A percentile compares a stretch with the other conserved stretches of the same genome.
Conservation (phyloP, 441 rosid species). For the Adansonia rubrostipa region DNA sequence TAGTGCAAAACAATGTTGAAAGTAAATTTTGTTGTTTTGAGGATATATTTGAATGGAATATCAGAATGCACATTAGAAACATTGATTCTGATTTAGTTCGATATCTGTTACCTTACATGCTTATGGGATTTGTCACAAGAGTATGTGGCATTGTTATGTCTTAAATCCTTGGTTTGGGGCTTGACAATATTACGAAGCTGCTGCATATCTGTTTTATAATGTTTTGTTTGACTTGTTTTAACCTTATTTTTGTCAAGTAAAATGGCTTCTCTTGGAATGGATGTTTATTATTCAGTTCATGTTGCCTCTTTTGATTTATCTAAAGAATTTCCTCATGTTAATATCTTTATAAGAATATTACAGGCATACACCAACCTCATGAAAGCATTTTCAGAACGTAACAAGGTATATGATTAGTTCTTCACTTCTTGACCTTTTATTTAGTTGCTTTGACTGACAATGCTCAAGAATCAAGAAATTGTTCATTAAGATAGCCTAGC, state of each 20-base stretch:
- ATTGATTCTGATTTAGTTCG: not conserved
- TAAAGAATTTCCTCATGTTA: constrained; percentile 6
- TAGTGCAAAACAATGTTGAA: not conserved
- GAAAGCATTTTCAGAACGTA: constrained; percentile 86
- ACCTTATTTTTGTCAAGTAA: not conserved
- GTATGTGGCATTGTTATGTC: not conserved
- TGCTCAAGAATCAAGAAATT: not conserved
- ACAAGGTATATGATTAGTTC: constrained; percentile 61
- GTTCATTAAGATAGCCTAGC: not conserved
- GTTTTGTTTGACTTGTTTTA: not conserved
- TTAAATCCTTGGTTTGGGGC: not conserved
- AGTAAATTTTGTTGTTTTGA: not conserved
- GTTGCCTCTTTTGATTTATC: not conserved
- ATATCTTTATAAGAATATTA: constrained; percentile 22
- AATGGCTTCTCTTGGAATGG: not conserved
- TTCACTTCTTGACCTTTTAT: not conserved
- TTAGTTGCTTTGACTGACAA: constrained; percentile 27
- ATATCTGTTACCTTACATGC: not conserved
- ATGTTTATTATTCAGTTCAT: not conserved
- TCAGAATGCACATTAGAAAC: not conserved
- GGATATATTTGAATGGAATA: not conserved
- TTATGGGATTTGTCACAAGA: not conserved
- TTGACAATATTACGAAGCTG: not conserved
- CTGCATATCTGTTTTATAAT: not conserved
- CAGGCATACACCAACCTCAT: constrained; percentile 85